Percentiles rank a stretch among this genome's conserved stretches.
Evolutionary conservation across 2,329 filamentous ascomycete species (phyloP).

Genomic region (Periconia macrospinosa): DNA sequence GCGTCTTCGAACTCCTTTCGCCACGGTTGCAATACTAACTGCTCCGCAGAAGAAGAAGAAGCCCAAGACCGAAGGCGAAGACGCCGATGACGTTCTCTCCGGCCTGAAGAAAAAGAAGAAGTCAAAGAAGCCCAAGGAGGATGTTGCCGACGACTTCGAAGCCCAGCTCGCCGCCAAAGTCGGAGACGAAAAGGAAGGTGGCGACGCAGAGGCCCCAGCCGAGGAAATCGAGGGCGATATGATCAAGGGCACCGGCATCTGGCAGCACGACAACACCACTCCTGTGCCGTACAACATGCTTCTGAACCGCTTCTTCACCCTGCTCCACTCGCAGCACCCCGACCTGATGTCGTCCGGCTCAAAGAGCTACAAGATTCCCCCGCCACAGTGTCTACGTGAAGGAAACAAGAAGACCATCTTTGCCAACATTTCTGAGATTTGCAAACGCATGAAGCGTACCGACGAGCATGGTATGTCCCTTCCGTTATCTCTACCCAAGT

Average conservation of each 20-base stretch:
- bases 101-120: conserved; percentile 88
- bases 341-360: conserved; percentile 86
- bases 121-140: conserved; percentile 66
- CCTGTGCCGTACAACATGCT: conserved; percentile 83
- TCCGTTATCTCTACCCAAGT: neutral
- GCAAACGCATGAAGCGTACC: conserved; percentile 98
- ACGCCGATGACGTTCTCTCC: conserved; percentile 60
- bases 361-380: conserved; percentile 98
- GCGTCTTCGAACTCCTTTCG: neutral
- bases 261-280: conserved; percentile 77
- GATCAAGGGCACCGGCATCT: conserved; percentile 86
- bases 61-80: conserved; percentile 53
- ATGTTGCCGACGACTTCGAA: conserved; percentile 65
- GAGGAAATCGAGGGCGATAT: conserved; percentile 71
- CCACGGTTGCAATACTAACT: conserved; percentile 6
- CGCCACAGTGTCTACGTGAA: conserved; percentile 97
- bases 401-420: conserved; percentile 99
- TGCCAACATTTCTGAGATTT: conserved; percentile 97
- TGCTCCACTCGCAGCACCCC: conserved; percentile 93
- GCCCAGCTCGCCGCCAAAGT: conserved; percentile 66
- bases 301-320: conserved; percentile 89
- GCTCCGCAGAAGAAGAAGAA: conserved; percentile 63
- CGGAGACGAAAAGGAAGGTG: conserved; percentile 54
- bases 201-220: conserved; percentile 49
- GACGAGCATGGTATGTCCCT: conserved; percentile 70